A percentile compares a stretch with the other conserved stretches of the same genome.
Evolutionary conservation across 176 grass and related monocot genomes (phyloP).

Genomic region (Aegilops bicornis): DNA sequence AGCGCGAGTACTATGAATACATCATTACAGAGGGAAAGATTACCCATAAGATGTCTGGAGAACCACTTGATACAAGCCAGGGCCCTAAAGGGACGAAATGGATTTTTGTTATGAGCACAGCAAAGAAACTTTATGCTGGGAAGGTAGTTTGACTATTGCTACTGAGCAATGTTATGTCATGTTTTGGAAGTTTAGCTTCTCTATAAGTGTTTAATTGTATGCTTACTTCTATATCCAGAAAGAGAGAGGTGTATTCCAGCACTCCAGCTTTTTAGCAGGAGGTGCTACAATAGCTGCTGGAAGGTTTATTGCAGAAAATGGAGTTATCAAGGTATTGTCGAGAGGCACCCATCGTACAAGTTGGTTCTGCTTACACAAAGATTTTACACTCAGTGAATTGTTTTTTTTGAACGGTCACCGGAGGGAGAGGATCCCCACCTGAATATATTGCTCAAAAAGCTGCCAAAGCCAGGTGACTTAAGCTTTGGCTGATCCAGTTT

Average conservation of each 20-base stretch:
- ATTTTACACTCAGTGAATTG: neutral
- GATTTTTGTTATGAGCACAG: constrained; percentile 96
- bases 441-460: too few species aligned
- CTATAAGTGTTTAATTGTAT: neutral
- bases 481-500: too few species aligned
- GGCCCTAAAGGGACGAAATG: constrained; percentile 66
- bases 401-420: too few species aligned
- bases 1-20: constrained; percentile 81
- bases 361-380: neutral
- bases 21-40: constrained; percentile 47
- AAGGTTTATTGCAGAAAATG: constrained; percentile 69
- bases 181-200: neutral
- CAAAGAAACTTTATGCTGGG: constrained; percentile 70
- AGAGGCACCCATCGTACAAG: neutral
- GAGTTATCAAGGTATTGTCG: constrained; percentile 51
- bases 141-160: constrained; percentile 46
- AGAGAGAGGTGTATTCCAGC: constrained; percentile 87
- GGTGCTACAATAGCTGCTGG: constrained; percentile 86
- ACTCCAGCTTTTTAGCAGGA: constrained; percentile 96
- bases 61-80: constrained; percentile 61
- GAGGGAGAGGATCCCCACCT: too few species aligned
- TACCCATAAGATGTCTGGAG: constrained; percentile 59
- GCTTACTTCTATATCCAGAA: constrained; percentile 49
- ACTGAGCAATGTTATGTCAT: constrained; percentile 1
- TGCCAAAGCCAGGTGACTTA: too few species aligned